These are phyloP conservation scores for Batrachochytrium dendrobatidis DNA, from an alignment of 371 early-diverging fungal genomes.

Conservation along the genomic window DNA sequence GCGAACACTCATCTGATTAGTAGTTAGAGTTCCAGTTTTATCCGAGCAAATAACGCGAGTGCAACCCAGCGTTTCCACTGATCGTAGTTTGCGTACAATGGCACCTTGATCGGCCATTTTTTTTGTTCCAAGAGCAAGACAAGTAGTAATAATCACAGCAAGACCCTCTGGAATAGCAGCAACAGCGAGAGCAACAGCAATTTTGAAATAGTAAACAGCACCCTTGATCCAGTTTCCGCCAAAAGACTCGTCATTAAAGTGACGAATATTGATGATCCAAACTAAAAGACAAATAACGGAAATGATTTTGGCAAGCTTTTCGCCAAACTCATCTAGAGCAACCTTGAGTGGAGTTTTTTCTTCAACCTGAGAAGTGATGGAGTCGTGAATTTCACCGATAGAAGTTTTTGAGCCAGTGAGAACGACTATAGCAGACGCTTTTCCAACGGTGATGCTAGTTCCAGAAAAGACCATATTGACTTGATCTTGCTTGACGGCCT, in stretches of 20 bases:
- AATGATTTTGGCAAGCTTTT: slow-evolving; percentile 89
- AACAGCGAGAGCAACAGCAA: slow-evolving; percentile 97
- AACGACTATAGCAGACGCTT: slow-evolving; percentile 81
- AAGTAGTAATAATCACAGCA: slow-evolving; percentile 94
- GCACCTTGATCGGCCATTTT: slow-evolving; percentile 95
- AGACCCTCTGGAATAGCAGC: slow-evolving; percentile 99
- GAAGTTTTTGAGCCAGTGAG: slow-evolving; percentile 80
- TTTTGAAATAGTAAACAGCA: slow-evolving; percentile 63
- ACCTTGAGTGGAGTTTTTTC: slow-evolving; percentile 93
- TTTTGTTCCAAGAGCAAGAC: slow-evolving; percentile 91
- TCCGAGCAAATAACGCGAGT: slow-evolving; percentile 96
- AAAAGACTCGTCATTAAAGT: slow-evolving; percentile 84
- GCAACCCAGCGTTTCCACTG: slow-evolving; percentile 95
- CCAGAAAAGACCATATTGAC: slow-evolving; percentile 92
- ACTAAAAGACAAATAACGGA: slow-evolving; percentile 91
- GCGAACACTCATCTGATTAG: slow-evolving; percentile 92
- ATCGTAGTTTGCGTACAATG: slow-evolving; percentile 87
- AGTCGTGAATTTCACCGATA: slow-evolving; percentile 88
- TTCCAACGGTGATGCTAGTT: slow-evolving; percentile 91
- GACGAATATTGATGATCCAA: slow-evolving; percentile 93
- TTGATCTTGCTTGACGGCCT: slow-evolving; percentile 92
- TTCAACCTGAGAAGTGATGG: slow-evolving; percentile 70
- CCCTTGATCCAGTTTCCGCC: slow-evolving; percentile 64
- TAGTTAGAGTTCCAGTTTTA: slow-evolving; percentile 99
- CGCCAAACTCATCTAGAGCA: slow-evolving; percentile 95